Evolutionary conservation across 2,329 filamentous ascomycete genomes (phyloP), one percentile per base, ranked within the genome.

Genomic region (Nannizzia gypsea): DNA sequence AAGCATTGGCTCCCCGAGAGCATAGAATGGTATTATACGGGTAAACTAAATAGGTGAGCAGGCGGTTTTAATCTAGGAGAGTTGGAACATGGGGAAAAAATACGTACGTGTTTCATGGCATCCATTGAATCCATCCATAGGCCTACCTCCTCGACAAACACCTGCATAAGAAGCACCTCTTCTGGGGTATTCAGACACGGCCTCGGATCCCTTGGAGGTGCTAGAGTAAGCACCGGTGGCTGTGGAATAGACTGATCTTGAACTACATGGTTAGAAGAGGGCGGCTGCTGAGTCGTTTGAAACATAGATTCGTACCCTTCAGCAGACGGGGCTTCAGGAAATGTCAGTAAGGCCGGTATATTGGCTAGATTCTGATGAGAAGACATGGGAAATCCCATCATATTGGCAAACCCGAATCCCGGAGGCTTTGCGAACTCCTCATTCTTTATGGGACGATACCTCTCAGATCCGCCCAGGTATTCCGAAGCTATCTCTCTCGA

Each of bases 41-140:
- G 89, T 89, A 71, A 96, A 96, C 76, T 84, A 61, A 8, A 42
- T 17, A 55, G 13, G 50, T 63, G 24, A 62, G 60, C 50, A 54
- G 26, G 26, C 17, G 26, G n/a, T 6, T 17, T 15, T 54, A 31
- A 31, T 1, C 26, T 11, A 11, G 8, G 26, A 54, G 26, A 5
- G 22, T 26, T n/a, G 24, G 9, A 17, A 20, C 26, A 34, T n/a
- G n/a, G 38, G n/a, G 15, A 42, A 42, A 6, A 24, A 34, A 40
- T 38, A 70, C 78, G 63, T 72, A 82, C 80, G 70, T 95, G 88
- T 74, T 92, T 92, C 64, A 86, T 81, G 36, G 84, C 81, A 74
- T 95, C 89, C 77, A 96, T 84, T 46, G 85, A 89, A 73, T 96
- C 92, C 89, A 97, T 95, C 90, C 92, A 96, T 2, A 90, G 74